These are phyloP conservation scores for Starmera dryadoides DNA, from an alignment of 805 yeast genomes.

Conservation along the genomic window DNA sequence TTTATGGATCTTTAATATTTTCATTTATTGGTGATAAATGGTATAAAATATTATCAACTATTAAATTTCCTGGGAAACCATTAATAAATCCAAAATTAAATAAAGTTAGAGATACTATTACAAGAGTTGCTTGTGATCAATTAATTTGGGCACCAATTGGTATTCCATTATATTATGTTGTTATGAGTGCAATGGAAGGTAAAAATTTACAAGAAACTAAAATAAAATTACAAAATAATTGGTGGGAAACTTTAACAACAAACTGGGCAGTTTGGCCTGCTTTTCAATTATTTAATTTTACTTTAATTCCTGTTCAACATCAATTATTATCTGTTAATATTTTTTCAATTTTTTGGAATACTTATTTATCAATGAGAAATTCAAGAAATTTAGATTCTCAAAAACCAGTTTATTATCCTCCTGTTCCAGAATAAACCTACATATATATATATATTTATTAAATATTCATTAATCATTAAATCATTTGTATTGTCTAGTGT, in stretches of 20 bases:
- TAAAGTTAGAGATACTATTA: slow-evolving; percentile 27
- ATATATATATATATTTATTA: too few relatives aligned
- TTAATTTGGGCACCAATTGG: slow-evolving; percentile 69
- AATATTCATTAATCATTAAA: not conserved
- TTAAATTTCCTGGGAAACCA: slow-evolving; percentile 28
- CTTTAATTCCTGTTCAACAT: slow-evolving; percentile 63
- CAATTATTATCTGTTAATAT: slow-evolving; percentile 64
- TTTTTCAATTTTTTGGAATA: slow-evolving; percentile 78
- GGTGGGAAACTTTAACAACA: slow-evolving; percentile 59
- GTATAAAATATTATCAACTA: slow-evolving; percentile 46
- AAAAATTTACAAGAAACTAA: slow-evolving; percentile 31
- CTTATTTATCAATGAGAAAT: slow-evolving; percentile 61
- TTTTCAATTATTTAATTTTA: slow-evolving; percentile 74
- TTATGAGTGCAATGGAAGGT: slow-evolving; percentile 63
- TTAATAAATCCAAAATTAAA: slow-evolving; percentile 10
- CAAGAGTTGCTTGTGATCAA: slow-evolving; percentile 67
- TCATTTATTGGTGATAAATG: slow-evolving; percentile 71
- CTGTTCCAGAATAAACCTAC: slow-evolving; percentile 26
- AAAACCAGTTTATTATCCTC: slow-evolving; percentile 29
- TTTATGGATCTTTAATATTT: slow-evolving; percentile 69
- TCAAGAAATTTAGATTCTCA: slow-evolving; percentile 20
- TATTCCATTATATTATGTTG: slow-evolving; percentile 62
- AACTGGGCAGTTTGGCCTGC: slow-evolving; percentile 92
- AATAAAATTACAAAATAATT: slow-evolving; percentile 39
- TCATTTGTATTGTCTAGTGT: too few relatives aligned